Conservation (phyloP, 306 rosid genomes). For the Quercus bicolor region DNA sequence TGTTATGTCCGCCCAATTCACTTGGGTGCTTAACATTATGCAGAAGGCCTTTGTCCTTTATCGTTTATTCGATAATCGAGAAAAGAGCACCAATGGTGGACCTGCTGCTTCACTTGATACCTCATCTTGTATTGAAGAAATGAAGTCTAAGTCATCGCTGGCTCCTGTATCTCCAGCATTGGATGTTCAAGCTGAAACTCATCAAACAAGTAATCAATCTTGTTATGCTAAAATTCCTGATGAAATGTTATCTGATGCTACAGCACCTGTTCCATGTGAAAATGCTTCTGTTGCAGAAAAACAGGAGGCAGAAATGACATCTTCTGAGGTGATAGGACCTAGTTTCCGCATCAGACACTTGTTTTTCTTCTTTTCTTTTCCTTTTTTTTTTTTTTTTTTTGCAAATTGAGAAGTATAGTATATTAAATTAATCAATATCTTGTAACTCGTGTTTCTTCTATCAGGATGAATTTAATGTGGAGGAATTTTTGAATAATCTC, state of each 20-base stretch:
- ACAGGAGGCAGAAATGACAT: background rate
- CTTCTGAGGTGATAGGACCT: constrained; percentile 36
- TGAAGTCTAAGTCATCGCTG: background rate
- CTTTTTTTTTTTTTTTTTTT: background rate
- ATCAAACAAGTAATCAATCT: no score
- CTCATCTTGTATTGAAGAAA: constrained; percentile 49
- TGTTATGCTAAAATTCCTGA: no score
- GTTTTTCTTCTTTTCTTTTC: no score
- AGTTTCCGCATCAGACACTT: constrained; percentile 18
- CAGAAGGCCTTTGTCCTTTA: constrained; percentile 86
- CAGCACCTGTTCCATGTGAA: no score
- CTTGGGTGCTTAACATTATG: constrained; percentile 13
- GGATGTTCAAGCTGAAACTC: no score
- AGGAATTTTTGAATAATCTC: no score
- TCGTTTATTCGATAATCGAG: constrained; percentile 49
- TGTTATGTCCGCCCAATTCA: constrained; percentile 19
- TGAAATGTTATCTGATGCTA: no score
- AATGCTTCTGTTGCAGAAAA: constrained; percentile 17
- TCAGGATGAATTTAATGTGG: constrained; percentile 32
- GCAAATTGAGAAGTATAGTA: background rate
- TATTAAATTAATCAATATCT: background rate
- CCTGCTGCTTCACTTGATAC: constrained; percentile 34
- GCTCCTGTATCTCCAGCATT: no score
- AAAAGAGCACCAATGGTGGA: no score
- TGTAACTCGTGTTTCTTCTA: constrained; percentile 14